A percentile compares a stretch with the other conserved stretches of the same genome.
phyloP scores from a whole-genome alignment of 2,329 filamentous ascomycete genomes.

The Neocatenulostroma microsporum region DNA sequence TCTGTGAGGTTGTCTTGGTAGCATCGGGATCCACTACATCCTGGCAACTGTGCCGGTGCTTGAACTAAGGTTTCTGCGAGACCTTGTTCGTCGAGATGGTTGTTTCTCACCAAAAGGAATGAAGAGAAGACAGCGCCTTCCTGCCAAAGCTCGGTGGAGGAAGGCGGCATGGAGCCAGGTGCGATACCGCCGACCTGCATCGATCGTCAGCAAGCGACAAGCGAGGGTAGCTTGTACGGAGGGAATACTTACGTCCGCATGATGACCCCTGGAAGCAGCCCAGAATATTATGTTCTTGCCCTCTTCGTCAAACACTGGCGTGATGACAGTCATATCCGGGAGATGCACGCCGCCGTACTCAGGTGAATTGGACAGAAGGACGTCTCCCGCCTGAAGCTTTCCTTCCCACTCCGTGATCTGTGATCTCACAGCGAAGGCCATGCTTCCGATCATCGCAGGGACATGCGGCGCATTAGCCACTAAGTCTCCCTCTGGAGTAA shows the following conservation, averaged over 20 bases:
- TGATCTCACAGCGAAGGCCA: constrained; percentile 36
- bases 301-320: constrained; percentile 30
- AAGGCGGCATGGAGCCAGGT: constrained; percentile 37
- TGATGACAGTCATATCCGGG: constrained; percentile 38
- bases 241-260: constrained; percentile 38
- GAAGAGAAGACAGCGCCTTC: constrained; percentile 31
- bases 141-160: constrained; percentile 37
- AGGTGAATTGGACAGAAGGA: constrained; percentile 36
- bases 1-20: too few relatives aligned
- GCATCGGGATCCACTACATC: too few relatives aligned
- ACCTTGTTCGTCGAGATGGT: constrained; percentile 29
- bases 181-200: constrained; percentile 36
- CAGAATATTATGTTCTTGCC: constrained; percentile 31
- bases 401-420: constrained; percentile 32
- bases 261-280: constrained; percentile 35
- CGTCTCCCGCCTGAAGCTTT: constrained; percentile 34
- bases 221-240: too few relatives aligned
- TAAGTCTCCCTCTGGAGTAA: constrained; percentile 36
- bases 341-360: constrained; percentile 35
- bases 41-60: too few relatives aligned
- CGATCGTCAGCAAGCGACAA: too few relatives aligned
- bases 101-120: constrained; percentile 26
- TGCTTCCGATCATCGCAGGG: constrained; percentile 37
- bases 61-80: too few relatives aligned
- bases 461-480: constrained; percentile 39